Evolutionary conservation across 352 stramenopile genomes (phyloP), one percentile per base, ranked within the genome.

Genomic region (Phytophthora fragariae): DNA sequence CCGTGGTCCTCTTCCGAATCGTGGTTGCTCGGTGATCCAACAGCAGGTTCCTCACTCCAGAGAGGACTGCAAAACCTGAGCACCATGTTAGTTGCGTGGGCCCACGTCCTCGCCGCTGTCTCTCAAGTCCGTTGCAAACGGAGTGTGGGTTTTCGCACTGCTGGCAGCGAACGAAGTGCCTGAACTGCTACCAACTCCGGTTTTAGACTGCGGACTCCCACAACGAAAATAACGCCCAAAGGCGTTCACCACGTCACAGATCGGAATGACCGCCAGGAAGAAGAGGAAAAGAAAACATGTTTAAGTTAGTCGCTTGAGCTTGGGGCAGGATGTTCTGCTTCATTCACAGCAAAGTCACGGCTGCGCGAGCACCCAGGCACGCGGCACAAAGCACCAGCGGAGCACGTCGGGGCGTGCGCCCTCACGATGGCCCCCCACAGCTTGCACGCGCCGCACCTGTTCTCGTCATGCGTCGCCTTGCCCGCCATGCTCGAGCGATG

Each of bases 381-480:
- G 24, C 68, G 55, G 59, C 83, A 91, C 0, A 39, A 44, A 2
- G 39, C 35, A 46, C 50, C 17, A 2, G 66, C 50, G n/a, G 35
- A 62, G 68, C 83, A 91, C 8, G 57, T 72, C 8, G 61, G 56
- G 3, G 57, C 55, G 56, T 91, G 83, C 3, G 73, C 73, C 6
- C 66, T 37, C 29, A 88, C 65, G 61, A 91, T 88, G 31, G 68
- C 60, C 3, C 46, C 57, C 83, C 83, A 91, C n/a, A 91, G 76
- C 64, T 91, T 82, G 56, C 83, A 91, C n/a, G 83, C 83, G 49
- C 81, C 81, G 54, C 83, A 91, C n/a, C 47, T 74, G 14, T 61
- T 50, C 17, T 63, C 46, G 54, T 84, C 74, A 24, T 91, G 83
- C 2, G 33, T 58, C 0, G 64, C 37, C 29, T 70, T 69, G 9